A percentile compares a stretch with the other conserved stretches of the same genome.
These are phyloP conservation scores for barrel medic (Medicago truncatula) DNA, from an alignment of 306 rosid species.

Conservation along the genomic window DNA sequence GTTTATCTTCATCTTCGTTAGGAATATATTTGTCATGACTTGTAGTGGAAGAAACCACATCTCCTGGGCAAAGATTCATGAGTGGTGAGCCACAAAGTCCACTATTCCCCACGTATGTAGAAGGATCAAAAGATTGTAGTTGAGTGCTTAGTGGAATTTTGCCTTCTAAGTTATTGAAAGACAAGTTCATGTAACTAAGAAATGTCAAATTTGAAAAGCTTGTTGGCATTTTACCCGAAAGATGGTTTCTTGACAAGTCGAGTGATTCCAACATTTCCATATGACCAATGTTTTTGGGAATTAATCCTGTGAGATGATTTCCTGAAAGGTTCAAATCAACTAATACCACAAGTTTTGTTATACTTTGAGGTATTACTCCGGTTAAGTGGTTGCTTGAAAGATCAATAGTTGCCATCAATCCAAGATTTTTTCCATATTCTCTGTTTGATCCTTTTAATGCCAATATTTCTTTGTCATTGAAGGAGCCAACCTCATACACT, in stretches of 20 bases:
- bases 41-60: no score
- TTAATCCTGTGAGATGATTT: constrained; percentile 42
- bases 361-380: constrained; percentile 42
- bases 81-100: not conserved
- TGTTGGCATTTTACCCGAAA: constrained; percentile 6
- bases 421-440: constrained; percentile 41
- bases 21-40: not conserved
- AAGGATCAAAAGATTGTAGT: not conserved
- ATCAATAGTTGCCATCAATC: constrained; percentile 43
- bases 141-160: not conserved
- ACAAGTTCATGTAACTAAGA: not conserved
- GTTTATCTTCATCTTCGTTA: not conserved
- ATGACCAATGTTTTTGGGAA: constrained; percentile 42
- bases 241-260: constrained; percentile 45
- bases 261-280: constrained; percentile 36
- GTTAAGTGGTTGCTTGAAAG: constrained; percentile 44
- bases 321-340: constrained; percentile 42
- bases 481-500: not conserved
- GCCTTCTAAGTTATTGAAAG: not conserved
- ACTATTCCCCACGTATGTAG: not conserved
- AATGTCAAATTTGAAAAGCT: not conserved
- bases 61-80: not conserved
- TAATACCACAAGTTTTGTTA: constrained; percentile 40
- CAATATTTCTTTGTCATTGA: not conserved
- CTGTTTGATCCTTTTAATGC: constrained; percentile 42